These are phyloP conservation scores for Podospora anserina DNA, from an alignment of 495 filamentous ascomycete species.

Conservation along the genomic window DNA sequence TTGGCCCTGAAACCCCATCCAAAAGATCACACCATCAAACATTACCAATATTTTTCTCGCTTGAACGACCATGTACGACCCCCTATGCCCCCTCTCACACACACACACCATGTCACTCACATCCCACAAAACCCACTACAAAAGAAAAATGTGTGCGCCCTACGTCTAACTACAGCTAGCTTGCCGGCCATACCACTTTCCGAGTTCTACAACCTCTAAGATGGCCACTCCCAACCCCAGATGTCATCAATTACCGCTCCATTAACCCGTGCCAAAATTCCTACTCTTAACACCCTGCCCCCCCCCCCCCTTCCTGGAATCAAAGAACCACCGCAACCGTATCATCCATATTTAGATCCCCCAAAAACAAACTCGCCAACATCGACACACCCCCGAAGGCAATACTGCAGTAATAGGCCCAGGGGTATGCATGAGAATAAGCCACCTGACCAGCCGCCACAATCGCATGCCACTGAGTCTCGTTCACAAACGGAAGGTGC, in stretches of 20 bases:
- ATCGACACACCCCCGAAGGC: conserved; percentile 65
- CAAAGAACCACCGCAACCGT: conserved; percentile 64
- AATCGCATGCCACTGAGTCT: conserved; percentile 53
- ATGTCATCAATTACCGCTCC: neutral
- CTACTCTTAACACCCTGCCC: no score
- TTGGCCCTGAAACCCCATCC: neutral
- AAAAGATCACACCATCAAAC: neutral
- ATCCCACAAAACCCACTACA: neutral
- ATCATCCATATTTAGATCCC: conserved; percentile 68
- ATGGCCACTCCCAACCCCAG: neutral
- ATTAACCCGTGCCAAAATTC: neutral
- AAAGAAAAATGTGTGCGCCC: neutral
- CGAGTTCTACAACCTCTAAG: neutral
- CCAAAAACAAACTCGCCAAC: conserved; percentile 60
- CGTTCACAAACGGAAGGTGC: conserved; percentile 57
- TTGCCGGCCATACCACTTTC: neutral
- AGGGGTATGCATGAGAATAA: conserved; percentile 62
- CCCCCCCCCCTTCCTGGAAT: neutral
- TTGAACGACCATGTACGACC: neutral
- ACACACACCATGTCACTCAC: neutral
- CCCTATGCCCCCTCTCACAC: neutral
- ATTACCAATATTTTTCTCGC: neutral
- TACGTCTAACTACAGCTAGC: neutral
- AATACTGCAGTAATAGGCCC: conserved; percentile 65
- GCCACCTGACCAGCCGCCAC: conserved; percentile 61